Percentiles rank a stretch among this genome's conserved stretches.
Evolutionary conservation across 495 filamentous ascomycete species (phyloP).

Genomic region (Aspergillus carlsbadensis): DNA sequence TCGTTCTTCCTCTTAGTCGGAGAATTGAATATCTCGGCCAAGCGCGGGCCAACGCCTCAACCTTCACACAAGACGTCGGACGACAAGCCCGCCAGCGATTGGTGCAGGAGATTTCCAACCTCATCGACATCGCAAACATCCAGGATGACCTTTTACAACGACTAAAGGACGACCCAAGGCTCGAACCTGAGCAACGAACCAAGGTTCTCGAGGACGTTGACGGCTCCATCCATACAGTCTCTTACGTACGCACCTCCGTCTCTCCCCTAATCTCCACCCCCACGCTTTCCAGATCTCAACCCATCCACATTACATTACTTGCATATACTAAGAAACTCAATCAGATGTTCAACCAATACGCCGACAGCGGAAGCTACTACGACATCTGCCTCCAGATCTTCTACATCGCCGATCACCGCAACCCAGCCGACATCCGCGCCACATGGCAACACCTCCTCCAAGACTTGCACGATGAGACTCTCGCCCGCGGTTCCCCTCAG

Average conservation of each 20-base stretch:
- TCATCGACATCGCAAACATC: conserved; percentile 90
- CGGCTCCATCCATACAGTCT: conserved; percentile 69
- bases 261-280: not conserved
- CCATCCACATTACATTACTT: too few species aligned
- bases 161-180: conserved; percentile 68
- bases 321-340: conserved; percentile 9
- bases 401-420: conserved; percentile 83
- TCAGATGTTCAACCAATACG: conserved; percentile 86
- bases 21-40: conserved; percentile 86
- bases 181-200: conserved; percentile 55
- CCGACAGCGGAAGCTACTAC: conserved; percentile 84
- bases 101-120: conserved; percentile 75
- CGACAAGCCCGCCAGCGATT: conserved; percentile 75
- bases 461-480: conserved; percentile 62
- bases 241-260: conserved; percentile 58
- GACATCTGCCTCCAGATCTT: conserved; percentile 92
- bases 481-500: conserved; percentile 48
- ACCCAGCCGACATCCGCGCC: conserved; percentile 70
- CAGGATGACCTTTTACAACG: conserved; percentile 89
- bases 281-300: not conserved
- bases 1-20: conserved; percentile 68
- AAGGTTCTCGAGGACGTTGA: conserved; percentile 67
- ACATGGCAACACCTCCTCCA: conserved; percentile 85
- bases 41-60: conserved; percentile 83
- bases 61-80: conserved; percentile 66